phyloP scores from a whole-genome alignment of 345 rosid species.

The Hypericum perforatum region DNA sequence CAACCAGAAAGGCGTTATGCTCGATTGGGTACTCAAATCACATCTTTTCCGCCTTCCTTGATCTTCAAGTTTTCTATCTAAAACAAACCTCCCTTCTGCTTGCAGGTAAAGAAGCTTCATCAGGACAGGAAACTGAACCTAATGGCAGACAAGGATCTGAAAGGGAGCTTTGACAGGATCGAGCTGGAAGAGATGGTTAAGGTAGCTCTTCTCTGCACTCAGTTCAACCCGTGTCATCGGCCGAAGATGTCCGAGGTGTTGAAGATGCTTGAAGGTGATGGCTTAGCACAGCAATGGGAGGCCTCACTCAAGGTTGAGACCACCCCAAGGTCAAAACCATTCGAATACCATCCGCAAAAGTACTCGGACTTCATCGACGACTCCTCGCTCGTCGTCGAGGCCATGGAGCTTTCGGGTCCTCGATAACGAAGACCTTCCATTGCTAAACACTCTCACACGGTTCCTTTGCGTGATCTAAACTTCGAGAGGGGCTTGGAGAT shows the following conservation, averaged over 20 bases:
- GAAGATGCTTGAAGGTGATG: constrained; percentile 27
- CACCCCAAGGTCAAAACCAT: constrained; percentile 10
- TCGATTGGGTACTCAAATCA: constrained; percentile 6
- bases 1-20: constrained; percentile 8
- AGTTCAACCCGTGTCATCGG: constrained; percentile 15
- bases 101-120: constrained; percentile 19
- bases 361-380: constrained; percentile 17
- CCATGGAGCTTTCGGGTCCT: constrained; percentile 26
- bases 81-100: too few species aligned
- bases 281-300: constrained; percentile 28
- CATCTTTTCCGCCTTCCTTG: too few species aligned
- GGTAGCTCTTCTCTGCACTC: constrained; percentile 27
- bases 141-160: constrained; percentile 21
- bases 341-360: constrained; percentile 13
- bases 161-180: constrained; percentile 12
- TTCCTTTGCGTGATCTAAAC: too few species aligned
- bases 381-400: constrained; percentile 18
- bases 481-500: too few species aligned
- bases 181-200: constrained; percentile 25
- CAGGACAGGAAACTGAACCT: constrained; percentile 17
- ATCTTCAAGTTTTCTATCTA: too few species aligned
- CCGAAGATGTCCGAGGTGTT: constrained; percentile 30
- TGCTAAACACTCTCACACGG: too few species aligned
- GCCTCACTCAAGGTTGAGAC: constrained; percentile 14
- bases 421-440: constrained; percentile 8